Evolutionary conservation across 1,284 basidiomycete species (phyloP), one percentile per base, ranked within the genome.

Genomic region (Ceratobasidium sp.): DNA sequence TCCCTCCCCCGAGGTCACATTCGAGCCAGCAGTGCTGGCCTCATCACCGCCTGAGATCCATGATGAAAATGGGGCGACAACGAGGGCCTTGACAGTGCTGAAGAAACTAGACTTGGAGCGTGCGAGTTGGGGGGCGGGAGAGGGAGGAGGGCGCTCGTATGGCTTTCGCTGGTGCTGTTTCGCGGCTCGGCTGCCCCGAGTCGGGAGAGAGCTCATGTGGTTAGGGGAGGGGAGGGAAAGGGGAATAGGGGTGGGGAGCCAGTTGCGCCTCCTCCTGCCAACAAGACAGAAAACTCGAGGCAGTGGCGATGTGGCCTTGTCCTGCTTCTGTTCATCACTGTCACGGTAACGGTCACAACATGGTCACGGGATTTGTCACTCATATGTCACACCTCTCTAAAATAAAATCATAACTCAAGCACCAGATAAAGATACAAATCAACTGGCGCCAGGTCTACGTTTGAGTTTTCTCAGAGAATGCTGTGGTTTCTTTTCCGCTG

Each of bases 11-110:
- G n/a, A 2, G 1, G 50, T 52, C 11, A 32, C 50, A n/a, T 54
- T 38, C 16, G 58, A 2, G 11, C 35, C 64, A 26, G 44, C 16
- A 18, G 46, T 11, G 41, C 32, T 64, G 30, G 47, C 23, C 23
- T 26, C 3, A n/a, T 67, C 50, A 28, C 32, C 41, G 35, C 49
- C 50, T 38, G 50, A 41, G 14, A 67, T 85, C 89, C 89, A 89
- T n/a, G n/a, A n/a, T 75, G 83, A 77, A 75, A 91, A 83, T 55
- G 89, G 88, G 16, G 87, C 86, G 21, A 88, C 85, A 75, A 91
- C 88, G 79, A 90, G 82, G 80, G 83, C 87, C 82, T 87, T 90
- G 79, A 91, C 76, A 13, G 79, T 76, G 28, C 70, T 74, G 55
- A 77, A 72, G 67, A 77, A 57, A 26, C 69, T 55, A 67, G 73